Evolutionary conservation across 805 yeast species (phyloP).

Genomic region (Zygoascus biomembranicola): DNA sequence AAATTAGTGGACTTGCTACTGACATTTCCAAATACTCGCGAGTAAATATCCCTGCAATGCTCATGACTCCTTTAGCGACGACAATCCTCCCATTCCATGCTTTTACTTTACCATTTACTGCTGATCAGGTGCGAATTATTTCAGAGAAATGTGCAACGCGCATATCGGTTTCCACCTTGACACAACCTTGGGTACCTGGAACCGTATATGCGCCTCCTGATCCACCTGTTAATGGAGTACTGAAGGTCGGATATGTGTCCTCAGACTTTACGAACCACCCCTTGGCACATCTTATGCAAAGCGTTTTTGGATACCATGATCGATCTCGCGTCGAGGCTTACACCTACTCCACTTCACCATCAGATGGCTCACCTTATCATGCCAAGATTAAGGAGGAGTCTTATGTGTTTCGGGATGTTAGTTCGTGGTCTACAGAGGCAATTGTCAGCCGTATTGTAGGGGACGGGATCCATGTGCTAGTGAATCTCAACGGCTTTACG

Average conservation of each 20-base stretch:
- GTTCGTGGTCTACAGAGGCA: slow-evolving; percentile 19
- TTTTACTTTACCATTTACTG: slow-evolving; percentile 24
- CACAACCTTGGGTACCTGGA: slow-evolving; percentile 23
- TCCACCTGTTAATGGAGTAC: slow-evolving; percentile 18
- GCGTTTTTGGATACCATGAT: slow-evolving; percentile 27
- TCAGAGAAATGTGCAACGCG: slow-evolving; percentile 22
- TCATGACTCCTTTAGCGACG: slow-evolving; percentile 24
- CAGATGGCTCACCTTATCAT: slow-evolving; percentile 24
- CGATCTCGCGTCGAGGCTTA: slow-evolving; percentile 17
- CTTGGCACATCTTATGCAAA: slow-evolving; percentile 29
- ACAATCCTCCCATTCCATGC: slow-evolving; percentile 28
- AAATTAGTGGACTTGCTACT: slow-evolving; percentile 3
- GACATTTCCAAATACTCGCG: slow-evolving; percentile 9
- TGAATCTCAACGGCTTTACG: slow-evolving; percentile 28
- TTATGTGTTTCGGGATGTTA: slow-evolving; percentile 20
- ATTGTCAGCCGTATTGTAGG: slow-evolving; percentile 20
- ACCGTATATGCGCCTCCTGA: slow-evolving; percentile 26
- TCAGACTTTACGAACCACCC: slow-evolving; percentile 29
- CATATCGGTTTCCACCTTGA: slow-evolving; percentile 18
- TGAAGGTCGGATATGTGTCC: slow-evolving; percentile 27
- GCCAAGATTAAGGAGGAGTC: slow-evolving; percentile 21
- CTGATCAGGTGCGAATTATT: slow-evolving; percentile 20
- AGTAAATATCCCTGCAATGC: slow-evolving; percentile 20
- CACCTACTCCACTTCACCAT: slow-evolving; percentile 25
- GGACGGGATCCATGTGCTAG: slow-evolving; percentile 27